Conservation (phyloP, 352 stramenopile species). For the Phytophthora sp. region DNA sequence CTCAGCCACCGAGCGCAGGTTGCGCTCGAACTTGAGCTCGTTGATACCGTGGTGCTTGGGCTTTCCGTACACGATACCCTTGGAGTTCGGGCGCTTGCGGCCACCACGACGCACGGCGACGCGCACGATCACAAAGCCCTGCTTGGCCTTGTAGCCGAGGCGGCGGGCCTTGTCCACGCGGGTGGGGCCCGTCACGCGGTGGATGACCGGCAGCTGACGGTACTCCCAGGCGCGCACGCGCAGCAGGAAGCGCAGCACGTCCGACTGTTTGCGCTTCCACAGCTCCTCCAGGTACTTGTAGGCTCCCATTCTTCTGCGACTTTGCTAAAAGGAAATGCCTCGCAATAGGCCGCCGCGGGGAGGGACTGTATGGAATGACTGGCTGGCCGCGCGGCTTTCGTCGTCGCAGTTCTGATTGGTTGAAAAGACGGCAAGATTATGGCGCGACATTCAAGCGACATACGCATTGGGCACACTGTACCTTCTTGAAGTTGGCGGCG, state of each 20-base stretch:
- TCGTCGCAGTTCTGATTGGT: no score
- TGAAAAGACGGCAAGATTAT: background rate
- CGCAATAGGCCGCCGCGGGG: background rate
- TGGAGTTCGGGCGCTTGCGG: conserved; percentile 99
- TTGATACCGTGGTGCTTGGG: conserved; percentile 99
- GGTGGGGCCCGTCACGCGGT: conserved; percentile 94
- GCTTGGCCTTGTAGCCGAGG: conserved; percentile 99
- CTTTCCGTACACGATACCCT: conserved; percentile 99
- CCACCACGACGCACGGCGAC: conserved; percentile 98
- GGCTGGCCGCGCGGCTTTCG: no score
- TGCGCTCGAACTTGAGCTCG: conserved; percentile 99
- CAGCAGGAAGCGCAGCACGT: conserved; percentile 99
- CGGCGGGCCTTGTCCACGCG: conserved; percentile 99
- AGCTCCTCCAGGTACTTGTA: conserved; percentile 99
- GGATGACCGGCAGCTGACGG: conserved; percentile 98
- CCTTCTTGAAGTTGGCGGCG: conserved; percentile 13
- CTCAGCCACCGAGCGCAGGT: conserved; percentile 98
- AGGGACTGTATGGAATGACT: no score
- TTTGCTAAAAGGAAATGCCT: conserved; percentile 49
- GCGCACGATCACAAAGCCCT: conserved; percentile 98
- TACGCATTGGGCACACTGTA: background rate
- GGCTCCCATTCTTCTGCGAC: conserved; percentile 94
- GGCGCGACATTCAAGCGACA: background rate
- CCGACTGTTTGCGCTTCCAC: conserved; percentile 99
- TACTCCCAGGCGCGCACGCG: conserved; percentile 98